Percentiles rank a stretch among this genome's conserved stretches.
Evolutionary conservation across 257 asterid species (phyloP).

Genomic region (Misopates orontium): DNA sequence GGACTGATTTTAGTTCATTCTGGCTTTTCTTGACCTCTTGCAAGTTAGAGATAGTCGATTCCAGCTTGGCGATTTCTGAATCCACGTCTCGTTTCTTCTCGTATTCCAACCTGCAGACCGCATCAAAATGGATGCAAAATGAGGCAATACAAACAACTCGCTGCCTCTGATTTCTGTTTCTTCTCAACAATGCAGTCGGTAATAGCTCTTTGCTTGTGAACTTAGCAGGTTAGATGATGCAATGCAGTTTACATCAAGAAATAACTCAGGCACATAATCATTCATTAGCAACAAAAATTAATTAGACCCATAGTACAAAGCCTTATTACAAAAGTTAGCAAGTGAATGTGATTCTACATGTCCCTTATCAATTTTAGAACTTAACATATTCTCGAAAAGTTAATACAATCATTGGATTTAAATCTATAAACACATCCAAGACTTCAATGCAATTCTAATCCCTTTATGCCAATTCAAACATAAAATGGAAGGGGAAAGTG

Average conservation of each 20-base stretch:
- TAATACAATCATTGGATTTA: background rate
- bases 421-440: no score
- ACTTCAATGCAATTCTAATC: no score
- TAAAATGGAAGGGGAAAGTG: background rate
- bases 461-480: no score
- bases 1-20: constrained; percentile 57
- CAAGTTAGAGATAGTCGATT: constrained; percentile 55
- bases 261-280: background rate
- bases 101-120: constrained; percentile 85
- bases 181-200: constrained; percentile 4
- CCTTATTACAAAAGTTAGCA: background rate
- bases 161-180: constrained; percentile 17
- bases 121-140: constrained; percentile 28
- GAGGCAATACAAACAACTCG: constrained; percentile 15
- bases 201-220: constrained; percentile 12
- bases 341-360: no score
- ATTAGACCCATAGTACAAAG: constrained; percentile 4
- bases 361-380: no score
- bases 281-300: constrained; percentile 5
- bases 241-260: background rate
- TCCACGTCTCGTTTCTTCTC: constrained; percentile 89
- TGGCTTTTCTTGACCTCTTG: constrained; percentile 63
- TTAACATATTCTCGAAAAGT: background rate
- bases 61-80: constrained; percentile 80
- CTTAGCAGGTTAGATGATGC: background rate